A percentile compares a stretch with the other conserved stretches of the same genome.
These are phyloP conservation scores for Penicillium cataractarum DNA, from an alignment of 495 filamentous ascomycete genomes.

Conservation along the genomic window DNA sequence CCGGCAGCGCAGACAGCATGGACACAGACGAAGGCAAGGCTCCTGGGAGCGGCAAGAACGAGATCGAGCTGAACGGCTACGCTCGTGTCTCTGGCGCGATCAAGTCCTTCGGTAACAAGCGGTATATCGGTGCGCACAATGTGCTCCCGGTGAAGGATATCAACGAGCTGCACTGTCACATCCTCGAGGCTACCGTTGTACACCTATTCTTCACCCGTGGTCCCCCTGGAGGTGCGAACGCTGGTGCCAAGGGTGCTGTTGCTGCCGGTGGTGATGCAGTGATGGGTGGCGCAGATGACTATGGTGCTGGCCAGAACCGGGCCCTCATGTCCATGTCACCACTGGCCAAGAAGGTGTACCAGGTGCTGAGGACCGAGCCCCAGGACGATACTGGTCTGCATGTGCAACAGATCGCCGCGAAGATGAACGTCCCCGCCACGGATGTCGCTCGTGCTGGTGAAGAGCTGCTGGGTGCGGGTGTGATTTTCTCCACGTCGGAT, in stretches of 20 bases:
- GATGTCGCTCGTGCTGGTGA: constrained; percentile 77
- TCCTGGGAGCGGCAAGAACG: constrained; percentile 42
- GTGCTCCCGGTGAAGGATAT: constrained; percentile 78
- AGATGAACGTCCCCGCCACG: constrained; percentile 59
- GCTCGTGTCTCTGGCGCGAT: constrained; percentile 80
- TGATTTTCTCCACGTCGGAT: constrained; percentile 90
- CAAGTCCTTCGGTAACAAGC: constrained; percentile 76
- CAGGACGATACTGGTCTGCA: constrained; percentile 82
- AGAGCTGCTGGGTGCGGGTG: constrained; percentile 70
- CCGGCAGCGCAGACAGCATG: constrained; percentile 52
- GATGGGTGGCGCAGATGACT: constrained; percentile 47
- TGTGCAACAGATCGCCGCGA: constrained; percentile 69
- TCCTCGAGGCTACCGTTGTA: constrained; percentile 84
- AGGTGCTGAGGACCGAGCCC: constrained; percentile 60
- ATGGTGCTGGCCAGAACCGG: constrained; percentile 28
- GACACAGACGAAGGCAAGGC: constrained; percentile 46
- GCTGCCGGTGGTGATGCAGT: constrained; percentile 38
- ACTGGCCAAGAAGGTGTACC: constrained; percentile 67
- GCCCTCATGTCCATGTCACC: constrained; percentile 54
- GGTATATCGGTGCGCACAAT: constrained; percentile 77
- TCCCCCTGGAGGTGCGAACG: constrained; percentile 49
- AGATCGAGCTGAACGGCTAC: constrained; percentile 70
- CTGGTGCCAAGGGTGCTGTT: constrained; percentile 26
- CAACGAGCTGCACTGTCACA: constrained; percentile 89
- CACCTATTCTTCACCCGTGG: constrained; percentile 89